phyloP scores from a whole-genome alignment of 768 basidiomycete species.

The Tulasnella sp. region DNA sequence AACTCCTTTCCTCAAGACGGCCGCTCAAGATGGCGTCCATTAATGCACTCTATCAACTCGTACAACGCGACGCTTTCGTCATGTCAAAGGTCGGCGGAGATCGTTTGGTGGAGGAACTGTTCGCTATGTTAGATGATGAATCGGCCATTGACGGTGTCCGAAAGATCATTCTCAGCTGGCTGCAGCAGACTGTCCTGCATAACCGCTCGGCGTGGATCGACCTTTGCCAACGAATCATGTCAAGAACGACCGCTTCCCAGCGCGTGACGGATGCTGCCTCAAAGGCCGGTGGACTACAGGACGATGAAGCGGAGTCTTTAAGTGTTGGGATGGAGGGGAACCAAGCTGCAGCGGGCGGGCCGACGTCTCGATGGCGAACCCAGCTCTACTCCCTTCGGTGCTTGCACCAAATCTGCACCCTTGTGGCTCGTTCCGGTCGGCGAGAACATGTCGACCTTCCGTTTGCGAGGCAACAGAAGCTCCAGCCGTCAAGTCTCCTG shows the following conservation, averaged over 20 bases:
- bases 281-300: conserved; percentile 42
- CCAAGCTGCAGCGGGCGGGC: conserved; percentile 22
- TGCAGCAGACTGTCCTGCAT: conserved; percentile 84
- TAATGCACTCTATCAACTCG: conserved; percentile 91
- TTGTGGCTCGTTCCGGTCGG: conserved; percentile 59
- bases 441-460: conserved; percentile 75
- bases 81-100: conserved; percentile 94
- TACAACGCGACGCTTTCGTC: conserved; percentile 83
- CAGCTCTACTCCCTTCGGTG: conserved; percentile 92
- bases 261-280: conserved; percentile 51
- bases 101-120: conserved; percentile 84
- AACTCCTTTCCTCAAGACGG: conserved; percentile 69
- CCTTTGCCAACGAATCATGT: conserved; percentile 94
- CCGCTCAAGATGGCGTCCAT: conserved; percentile 90
- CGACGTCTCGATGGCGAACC: conserved; percentile 87
- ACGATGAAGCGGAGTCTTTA: conserved; percentile 92
- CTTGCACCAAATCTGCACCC: conserved; percentile 74
- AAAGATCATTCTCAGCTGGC: conserved; percentile 88
- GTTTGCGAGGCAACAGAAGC: conserved; percentile 50
- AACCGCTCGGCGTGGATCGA: conserved; percentile 98
- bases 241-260: conserved; percentile 77
- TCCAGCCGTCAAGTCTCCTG: conserved; percentile 51
- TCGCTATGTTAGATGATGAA: conserved; percentile 91
- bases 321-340: conserved; percentile 38
- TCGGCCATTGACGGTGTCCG: conserved; percentile 87